These are phyloP conservation scores for Phytophthora litchii DNA, from an alignment of 352 stramenopile genomes.

Conservation along the genomic window DNA sequence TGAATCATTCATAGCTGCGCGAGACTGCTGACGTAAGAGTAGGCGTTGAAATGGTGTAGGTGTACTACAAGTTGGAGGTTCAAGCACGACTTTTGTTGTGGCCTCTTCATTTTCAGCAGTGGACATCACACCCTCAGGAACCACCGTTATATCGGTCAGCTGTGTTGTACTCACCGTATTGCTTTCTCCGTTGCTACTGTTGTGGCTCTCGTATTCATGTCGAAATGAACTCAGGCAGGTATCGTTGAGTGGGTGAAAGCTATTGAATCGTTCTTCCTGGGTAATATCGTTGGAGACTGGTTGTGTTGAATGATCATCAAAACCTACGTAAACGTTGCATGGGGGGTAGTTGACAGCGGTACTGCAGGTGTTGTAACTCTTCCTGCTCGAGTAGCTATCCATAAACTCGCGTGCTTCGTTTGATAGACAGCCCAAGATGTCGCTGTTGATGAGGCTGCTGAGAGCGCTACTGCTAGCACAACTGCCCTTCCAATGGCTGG, in stretches of 20 bases:
- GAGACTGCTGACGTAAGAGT: not conserved
- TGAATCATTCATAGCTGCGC: not conserved
- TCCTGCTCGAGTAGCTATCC: slow-evolving; percentile 1
- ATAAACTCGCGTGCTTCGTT: slow-evolving; percentile 5
- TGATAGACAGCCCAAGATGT: slow-evolving; percentile 2
- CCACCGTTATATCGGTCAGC: not conserved
- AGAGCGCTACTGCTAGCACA: not conserved
- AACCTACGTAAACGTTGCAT: not conserved
- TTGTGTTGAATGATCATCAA: not conserved
- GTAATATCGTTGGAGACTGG: not conserved
- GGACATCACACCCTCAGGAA: not conserved
- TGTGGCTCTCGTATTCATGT: not conserved
- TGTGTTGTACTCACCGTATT: slow-evolving; percentile 2
- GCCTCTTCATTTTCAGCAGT: not conserved
- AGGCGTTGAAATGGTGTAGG: slow-evolving; percentile 6
- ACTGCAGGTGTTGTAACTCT: slow-evolving; percentile 2
- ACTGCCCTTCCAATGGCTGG: not conserved
- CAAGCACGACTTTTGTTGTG: not conserved
- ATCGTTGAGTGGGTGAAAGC: too few species aligned
- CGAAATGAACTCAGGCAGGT: not conserved
- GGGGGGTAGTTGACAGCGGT: not conserved
- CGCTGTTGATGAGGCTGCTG: slow-evolving; percentile 8
- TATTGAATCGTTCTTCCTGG: not conserved
- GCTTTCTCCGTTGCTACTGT: not conserved
- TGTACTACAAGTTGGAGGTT: not conserved